Conservation (phyloP, 257 asterid genomes). For the Striga asiatica region DNA sequence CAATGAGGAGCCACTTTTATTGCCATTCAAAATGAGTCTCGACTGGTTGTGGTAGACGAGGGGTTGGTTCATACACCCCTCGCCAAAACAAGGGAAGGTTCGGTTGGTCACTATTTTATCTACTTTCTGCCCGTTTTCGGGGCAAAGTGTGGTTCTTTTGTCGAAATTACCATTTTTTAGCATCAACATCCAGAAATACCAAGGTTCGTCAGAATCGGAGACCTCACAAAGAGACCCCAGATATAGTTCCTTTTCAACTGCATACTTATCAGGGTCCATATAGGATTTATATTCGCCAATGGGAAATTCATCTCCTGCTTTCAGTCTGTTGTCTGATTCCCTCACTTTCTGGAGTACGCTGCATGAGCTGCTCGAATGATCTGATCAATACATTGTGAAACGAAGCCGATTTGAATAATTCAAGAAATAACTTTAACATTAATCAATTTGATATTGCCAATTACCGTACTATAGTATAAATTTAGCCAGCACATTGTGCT, state of each 20-base stretch:
- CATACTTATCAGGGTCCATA: constrained; percentile 55
- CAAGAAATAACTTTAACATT: not conserved
- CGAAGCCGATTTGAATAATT: no score
- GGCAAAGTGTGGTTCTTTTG: constrained; percentile 63
- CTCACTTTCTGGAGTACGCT: constrained; percentile 39
- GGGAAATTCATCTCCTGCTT: constrained; percentile 58
- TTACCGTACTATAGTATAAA: no score
- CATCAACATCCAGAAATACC: constrained; percentile 86
- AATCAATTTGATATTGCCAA: no score
- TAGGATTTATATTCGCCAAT: constrained; percentile 21
- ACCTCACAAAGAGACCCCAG: constrained; percentile 66
- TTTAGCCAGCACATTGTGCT: no score
- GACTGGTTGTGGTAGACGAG: constrained; percentile 56
- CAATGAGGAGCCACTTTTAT: constrained; percentile 23
- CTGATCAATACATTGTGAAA: constrained; percentile 16
- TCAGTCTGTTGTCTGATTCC: constrained; percentile 52
- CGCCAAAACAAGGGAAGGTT: constrained; percentile 73
- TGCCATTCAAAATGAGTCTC: constrained; percentile 21
- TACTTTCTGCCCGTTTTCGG: constrained; percentile 72
- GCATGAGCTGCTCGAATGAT: constrained; percentile 10
- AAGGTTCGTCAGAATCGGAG: constrained; percentile 32
- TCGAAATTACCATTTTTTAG: constrained; percentile 79
- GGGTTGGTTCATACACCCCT: constrained; percentile 91
- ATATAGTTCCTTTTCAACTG: constrained; percentile 62
- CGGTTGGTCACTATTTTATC: constrained; percentile 47